phyloP scores from a whole-genome alignment of 371 early-diverging fungal species.

The Mucor piriformis region DNA sequence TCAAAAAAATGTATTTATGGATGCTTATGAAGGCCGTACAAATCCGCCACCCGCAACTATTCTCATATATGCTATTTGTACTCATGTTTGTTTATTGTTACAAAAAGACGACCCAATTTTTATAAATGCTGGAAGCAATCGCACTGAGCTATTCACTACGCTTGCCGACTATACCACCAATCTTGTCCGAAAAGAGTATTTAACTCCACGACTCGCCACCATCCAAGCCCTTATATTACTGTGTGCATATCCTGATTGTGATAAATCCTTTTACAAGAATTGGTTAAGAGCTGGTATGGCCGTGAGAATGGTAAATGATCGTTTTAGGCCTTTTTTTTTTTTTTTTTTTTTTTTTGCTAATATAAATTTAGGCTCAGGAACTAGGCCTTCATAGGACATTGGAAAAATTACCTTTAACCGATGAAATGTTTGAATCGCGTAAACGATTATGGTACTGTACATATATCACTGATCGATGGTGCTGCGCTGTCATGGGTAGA shows the following conservation, averaged over 20 bases:
- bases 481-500: constrained; percentile 47
- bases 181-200: constrained; percentile 35
- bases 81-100: constrained; percentile 32
- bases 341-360: no score
- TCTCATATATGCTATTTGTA: constrained; percentile 42
- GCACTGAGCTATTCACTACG: constrained; percentile 30
- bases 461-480: constrained; percentile 48
- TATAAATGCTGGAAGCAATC: constrained; percentile 20
- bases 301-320: constrained; percentile 50
- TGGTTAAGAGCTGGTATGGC: constrained; percentile 54
- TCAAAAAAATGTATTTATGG: constrained; percentile 34
- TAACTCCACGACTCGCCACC: constrained; percentile 35
- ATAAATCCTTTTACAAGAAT: constrained; percentile 34
- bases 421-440: constrained; percentile 29
- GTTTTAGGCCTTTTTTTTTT: no score
- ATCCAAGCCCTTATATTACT: constrained; percentile 49
- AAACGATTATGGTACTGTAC: constrained; percentile 48
- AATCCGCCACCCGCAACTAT: constrained; percentile 39
- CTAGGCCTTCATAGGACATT: constrained; percentile 43
- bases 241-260: constrained; percentile 35
- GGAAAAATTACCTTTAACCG: constrained; percentile 23
- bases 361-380: constrained; percentile 54
- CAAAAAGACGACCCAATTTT: constrained; percentile 35
- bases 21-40: constrained; percentile 36
- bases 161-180: constrained; percentile 32